These are phyloP conservation scores for Stephania cephalantha DNA, from an alignment of 164 flowering plant species.

Conservation along the genomic window DNA sequence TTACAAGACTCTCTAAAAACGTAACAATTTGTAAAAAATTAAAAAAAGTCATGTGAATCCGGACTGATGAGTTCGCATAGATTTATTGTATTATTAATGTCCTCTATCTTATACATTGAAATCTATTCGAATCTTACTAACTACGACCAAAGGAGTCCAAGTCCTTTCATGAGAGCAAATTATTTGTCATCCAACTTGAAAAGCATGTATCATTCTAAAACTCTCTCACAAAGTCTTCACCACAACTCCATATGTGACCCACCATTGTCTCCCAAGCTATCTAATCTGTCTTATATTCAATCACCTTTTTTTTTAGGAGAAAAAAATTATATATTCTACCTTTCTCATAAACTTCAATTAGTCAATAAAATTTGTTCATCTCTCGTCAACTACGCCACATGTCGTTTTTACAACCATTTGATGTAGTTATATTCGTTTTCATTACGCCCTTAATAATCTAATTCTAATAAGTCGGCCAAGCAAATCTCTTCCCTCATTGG, in stretches of 20 bases:
- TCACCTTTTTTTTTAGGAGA: neutral
- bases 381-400: neutral
- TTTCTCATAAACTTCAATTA: neutral
- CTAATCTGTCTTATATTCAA: conserved; percentile 18
- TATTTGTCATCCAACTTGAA: conserved; percentile 25
- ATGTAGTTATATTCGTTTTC: neutral
- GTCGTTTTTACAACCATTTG: neutral
- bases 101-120: conserved; percentile 11
- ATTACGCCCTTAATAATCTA: neutral
- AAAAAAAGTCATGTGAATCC: too few relatives aligned
- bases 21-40: too few relatives aligned
- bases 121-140: conserved; percentile 73
- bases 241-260: conserved; percentile 55
- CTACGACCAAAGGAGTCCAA: conserved; percentile 25
- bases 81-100: neutral
- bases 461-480: neutral
- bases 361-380: conserved; percentile 24
- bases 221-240: conserved; percentile 49
- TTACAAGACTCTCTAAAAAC: too few relatives aligned
- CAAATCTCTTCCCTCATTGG: neutral
- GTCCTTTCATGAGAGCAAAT: conserved; percentile 12
- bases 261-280: conserved; percentile 31
- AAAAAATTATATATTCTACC: neutral
- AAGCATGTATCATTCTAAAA: conserved; percentile 24
- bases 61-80: too few relatives aligned